Base-by-base conservation (phyloP, 306 rosid genomes). In the Prunus davidiana region DNA sequence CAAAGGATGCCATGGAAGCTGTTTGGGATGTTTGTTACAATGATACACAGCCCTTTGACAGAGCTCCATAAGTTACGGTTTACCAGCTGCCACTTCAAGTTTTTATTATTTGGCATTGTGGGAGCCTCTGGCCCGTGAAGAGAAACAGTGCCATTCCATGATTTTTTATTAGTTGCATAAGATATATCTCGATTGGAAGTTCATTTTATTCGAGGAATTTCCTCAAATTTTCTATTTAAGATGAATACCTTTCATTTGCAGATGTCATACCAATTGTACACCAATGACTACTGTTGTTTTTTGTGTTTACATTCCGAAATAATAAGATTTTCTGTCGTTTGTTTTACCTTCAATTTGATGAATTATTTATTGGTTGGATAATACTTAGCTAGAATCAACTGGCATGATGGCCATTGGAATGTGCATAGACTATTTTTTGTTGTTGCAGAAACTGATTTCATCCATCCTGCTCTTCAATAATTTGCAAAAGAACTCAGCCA, bases 21-120 rank as follows among this genome's bases (percentile, higher is more conserved):
- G 93, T 90, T 30, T 94, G 98, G 98, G 96, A 95, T 80, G 76
- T 79, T 76, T 92, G 98, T 82, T 94, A 91, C 72, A 90, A 92
- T 61, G 98, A 95, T 67, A 90, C 93, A 1, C 68, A 86, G 57
- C 98, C 97, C 52, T 95, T 90, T 64, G 92, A 92, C 66, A 84
- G 86, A 82, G 95, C 95, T 85, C 93, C 96, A 15, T 91, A 82
- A 93, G 20, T 67, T 6, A 20, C 64, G 58, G 18, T 43, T 70
- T 41, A 61, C 52, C 68, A 62, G 25, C 55, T 34, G 77, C 73
- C 64, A 72, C 73, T 75, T 71, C 81, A 66, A 61, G 79, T 80
- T 78, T 75, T 70, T 74, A 18, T 51, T 45, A 38, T 54, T 66
- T 41, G 76, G 72, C 55, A 50, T 78, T 50, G 67, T 27, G 15